phyloP scores from a whole-genome alignment of 2,329 filamentous ascomycete species.

The Gnomoniopsis smithogilvyi region DNA sequence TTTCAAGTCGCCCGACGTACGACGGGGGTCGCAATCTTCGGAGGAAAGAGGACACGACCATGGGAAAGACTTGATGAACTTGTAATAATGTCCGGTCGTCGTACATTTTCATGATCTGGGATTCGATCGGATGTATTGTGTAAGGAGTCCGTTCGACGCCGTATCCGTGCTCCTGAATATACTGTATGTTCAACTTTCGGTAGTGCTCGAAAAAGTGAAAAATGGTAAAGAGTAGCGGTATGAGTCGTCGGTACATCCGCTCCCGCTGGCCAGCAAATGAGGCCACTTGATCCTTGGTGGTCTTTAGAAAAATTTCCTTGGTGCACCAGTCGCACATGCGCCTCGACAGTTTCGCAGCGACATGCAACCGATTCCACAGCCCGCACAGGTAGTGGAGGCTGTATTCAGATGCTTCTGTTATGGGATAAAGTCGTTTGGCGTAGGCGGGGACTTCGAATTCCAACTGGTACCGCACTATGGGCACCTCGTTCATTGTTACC shows the following conservation, averaged over 20 bases:
- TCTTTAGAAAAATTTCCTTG: slow-evolving; percentile 61
- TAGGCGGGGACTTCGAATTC: slow-evolving; percentile 58
- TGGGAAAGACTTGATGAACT: slow-evolving; percentile 62
- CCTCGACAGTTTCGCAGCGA: slow-evolving; percentile 59
- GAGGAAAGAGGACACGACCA: slow-evolving; percentile 63
- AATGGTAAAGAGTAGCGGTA: slow-evolving; percentile 61
- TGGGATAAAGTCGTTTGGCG: slow-evolving; percentile 56
- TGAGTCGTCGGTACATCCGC: slow-evolving; percentile 62
- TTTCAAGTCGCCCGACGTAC: slow-evolving; percentile 61
- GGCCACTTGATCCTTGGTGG: slow-evolving; percentile 49
- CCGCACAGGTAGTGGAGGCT: slow-evolving; percentile 61
- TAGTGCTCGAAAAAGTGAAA: slow-evolving; percentile 69
- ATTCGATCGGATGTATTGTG: slow-evolving; percentile 61
- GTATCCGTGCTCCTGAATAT: slow-evolving; percentile 50
- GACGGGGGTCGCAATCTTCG: slow-evolving; percentile 60
- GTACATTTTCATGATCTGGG: slow-evolving; percentile 61
- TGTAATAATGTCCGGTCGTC: slow-evolving; percentile 60
- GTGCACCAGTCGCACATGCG: slow-evolving; percentile 63
- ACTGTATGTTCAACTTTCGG: slow-evolving; percentile 55
- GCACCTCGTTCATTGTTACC: slow-evolving; percentile 57
- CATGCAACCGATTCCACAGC: slow-evolving; percentile 63
- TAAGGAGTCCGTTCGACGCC: slow-evolving; percentile 52
- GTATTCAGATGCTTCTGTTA: slow-evolving; percentile 42
- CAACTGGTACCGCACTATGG: slow-evolving; percentile 60
- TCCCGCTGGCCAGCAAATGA: slow-evolving; percentile 61